Evolutionary conservation across 306 rosid species (phyloP).

Genomic region (Notholithocarpus densiflorus): DNA sequence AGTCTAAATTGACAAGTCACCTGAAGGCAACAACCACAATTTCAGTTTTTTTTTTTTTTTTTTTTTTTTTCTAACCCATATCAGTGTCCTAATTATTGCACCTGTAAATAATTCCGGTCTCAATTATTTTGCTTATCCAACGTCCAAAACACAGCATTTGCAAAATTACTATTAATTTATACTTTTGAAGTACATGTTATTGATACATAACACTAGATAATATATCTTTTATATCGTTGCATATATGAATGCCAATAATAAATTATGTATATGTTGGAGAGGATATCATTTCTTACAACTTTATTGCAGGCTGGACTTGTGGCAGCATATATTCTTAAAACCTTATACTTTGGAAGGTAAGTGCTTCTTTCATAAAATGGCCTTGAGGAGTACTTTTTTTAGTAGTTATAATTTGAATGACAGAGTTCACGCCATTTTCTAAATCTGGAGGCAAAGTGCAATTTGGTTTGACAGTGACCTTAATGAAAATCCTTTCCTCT

Average conservation of each 20-base stretch:
- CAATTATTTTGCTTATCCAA: background rate
- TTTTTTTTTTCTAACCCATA: too few species aligned
- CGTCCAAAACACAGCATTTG: background rate
- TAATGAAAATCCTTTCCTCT: slow-evolving; percentile 6
- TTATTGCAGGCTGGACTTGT: slow-evolving; percentile 67
- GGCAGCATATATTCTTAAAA: slow-evolving; percentile 69
- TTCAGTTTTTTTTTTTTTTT: background rate
- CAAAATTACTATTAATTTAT: background rate
- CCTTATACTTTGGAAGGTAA: slow-evolving; percentile 69
- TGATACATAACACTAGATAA: background rate
- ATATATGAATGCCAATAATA: background rate
- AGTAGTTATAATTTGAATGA: background rate
- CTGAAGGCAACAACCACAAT: background rate
- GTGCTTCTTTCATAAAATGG: slow-evolving; percentile 1
- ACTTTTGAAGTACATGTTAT: background rate
- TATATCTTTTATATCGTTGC: background rate
- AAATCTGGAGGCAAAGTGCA: background rate
- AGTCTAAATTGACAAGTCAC: background rate
- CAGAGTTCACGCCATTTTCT: background rate
- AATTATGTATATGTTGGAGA: background rate
- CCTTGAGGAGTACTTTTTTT: slow-evolving; percentile 3
- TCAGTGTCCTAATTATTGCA: background rate
- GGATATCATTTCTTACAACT: background rate
- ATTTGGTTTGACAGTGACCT: background rate
- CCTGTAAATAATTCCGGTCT: background rate